Base-by-base conservation (phyloP, 495 filamentous ascomycete genomes). In the Aspergillus carlsbadensis region DNA sequence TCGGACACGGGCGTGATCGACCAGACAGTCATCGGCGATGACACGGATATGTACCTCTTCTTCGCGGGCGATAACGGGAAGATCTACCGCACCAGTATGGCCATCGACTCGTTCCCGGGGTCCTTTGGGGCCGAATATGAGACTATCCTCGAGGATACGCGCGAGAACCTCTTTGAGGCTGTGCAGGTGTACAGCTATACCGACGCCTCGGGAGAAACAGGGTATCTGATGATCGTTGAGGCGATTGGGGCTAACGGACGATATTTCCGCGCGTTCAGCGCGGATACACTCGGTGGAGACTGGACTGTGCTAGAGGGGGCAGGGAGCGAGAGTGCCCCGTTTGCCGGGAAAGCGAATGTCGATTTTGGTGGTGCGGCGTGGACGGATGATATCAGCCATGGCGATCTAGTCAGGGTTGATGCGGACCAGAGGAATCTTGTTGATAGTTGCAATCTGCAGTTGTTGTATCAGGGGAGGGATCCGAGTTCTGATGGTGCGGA, bases 131-230 rank as follows among this genome's bases (percentile, higher is more conserved):
- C 72, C 3, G 26, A 64, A 0, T 75, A 66, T 1, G 74, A 73
- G 31, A 66, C 76, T 3, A 59, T 86, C 54, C 47, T 86, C n/a
- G 77, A 61, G 62, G 83, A 81, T 58, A 58, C 71, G 10, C 71
- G 33, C 6, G 36, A 84, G 65, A 77, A 83, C 65, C 70, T 86
- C 4, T 87, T 86, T 61, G 46, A 87, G 56, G 82, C 82, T 4
- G 82, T 86, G 0, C 74, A 86, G 54, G 83, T 87, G 20, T 87
- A 87, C 71, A 84, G 76, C 6, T 87, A 87, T 70, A 84, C 77
- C 6, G 65, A 87, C 37, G 1, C 6, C 2, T 6, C 64, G 8
- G 81, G 78, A 33, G 75, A 81, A 56, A 75, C 66, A 40, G 49
- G 72, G 35, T 84, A 81, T 50, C 76, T 88, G 10, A 86, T 88